Evolutionary conservation across 2,329 filamentous ascomycete genomes (phyloP), one percentile per base, ranked within the genome.

Genomic region (Cladorrhinum sp.): DNA sequence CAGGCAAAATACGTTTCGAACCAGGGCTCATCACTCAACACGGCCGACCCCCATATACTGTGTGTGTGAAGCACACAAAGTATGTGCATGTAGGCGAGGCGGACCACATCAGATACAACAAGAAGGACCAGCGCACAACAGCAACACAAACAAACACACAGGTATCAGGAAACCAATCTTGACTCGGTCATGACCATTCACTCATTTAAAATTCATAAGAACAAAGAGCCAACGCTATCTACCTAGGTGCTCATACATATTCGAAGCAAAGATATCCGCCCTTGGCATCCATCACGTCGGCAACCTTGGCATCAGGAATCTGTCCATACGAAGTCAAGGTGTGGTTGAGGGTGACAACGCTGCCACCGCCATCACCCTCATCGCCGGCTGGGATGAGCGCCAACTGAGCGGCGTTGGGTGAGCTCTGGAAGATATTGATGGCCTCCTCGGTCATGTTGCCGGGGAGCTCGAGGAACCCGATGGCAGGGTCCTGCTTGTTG

Each of bases 181-280:
- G n/a, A n/a, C n/a, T n/a, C n/a, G n/a, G n/a, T n/a, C n/a, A n/a
- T n/a, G n/a, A n/a, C n/a, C n/a, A n/a, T n/a, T n/a, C n/a, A n/a
- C n/a, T n/a, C n/a, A n/a, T n/a, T n/a, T n/a, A n/a, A n/a, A n/a
- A n/a, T n/a, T n/a, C n/a, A n/a, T n/a, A n/a, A n/a, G n/a, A n/a
- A n/a, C n/a, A n/a, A n/a, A n/a, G n/a, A n/a, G n/a, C n/a, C n/a
- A n/a, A n/a, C n/a, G n/a, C n/a, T n/a, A n/a, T 28, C 26, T 28
- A 4, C 9, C 4, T 28, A 28, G 4, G 26, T 28, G 26, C 9
- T 28, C 26, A 16, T 36, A 21, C 9, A 55, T 81, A 80, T 24
- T 80, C 72, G 63, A 80, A 80, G 59, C 79, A 81, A 55, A 79
- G 74, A 3, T 76, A 76, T 5, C 73, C 76, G 12, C 70, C 74